A percentile compares a stretch with the other conserved stretches of the same genome.
These are phyloP conservation scores for Russula sp. DNA, from an alignment of 768 basidiomycete species.

Conservation along the genomic window DNA sequence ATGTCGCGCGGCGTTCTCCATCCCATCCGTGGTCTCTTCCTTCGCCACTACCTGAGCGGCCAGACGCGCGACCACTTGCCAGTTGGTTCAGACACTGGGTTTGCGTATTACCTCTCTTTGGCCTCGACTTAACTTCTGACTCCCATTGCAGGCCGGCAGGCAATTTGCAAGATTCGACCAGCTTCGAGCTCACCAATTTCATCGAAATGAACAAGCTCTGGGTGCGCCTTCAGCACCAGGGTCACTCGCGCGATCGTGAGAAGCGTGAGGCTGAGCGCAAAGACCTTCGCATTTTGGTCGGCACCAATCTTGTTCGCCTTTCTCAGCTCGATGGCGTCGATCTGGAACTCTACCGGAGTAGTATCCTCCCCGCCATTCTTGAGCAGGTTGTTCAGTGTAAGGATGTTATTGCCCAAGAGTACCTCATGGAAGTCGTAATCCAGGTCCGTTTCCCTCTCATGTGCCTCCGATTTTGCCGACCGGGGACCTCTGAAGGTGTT, in stretches of 20 bases:
- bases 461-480: not conserved
- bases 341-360: constrained; percentile 79
- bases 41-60: constrained; percentile 93
- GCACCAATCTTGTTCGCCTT: constrained; percentile 93
- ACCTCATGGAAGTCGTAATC: constrained; percentile 99
- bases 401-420: constrained; percentile 98
- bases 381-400: constrained; percentile 99
- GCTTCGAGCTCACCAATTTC: constrained; percentile 95
- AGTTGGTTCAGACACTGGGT: constrained; percentile 79
- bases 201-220: constrained; percentile 99
- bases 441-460: constrained; percentile 48
- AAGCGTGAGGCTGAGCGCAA: constrained; percentile 95
- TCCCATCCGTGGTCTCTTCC: constrained; percentile 92
- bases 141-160: constrained; percentile 59
- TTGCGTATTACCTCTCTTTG: constrained; percentile 23
- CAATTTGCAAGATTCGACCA: constrained; percentile 90
- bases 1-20: constrained; percentile 97
- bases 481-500: constrained; percentile 62
- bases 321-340: constrained; percentile 96
- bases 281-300: constrained; percentile 92
- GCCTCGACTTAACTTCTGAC: not conserved
- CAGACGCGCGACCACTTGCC: constrained; percentile 97
- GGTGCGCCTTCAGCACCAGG: constrained; percentile 97
- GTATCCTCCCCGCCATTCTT: constrained; percentile 84
- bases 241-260: constrained; percentile 93